A percentile compares a stretch with the other conserved stretches of the same genome.
phyloP scores from a whole-genome alignment of 345 rosid species.

The Reutealis trisperma region DNA sequence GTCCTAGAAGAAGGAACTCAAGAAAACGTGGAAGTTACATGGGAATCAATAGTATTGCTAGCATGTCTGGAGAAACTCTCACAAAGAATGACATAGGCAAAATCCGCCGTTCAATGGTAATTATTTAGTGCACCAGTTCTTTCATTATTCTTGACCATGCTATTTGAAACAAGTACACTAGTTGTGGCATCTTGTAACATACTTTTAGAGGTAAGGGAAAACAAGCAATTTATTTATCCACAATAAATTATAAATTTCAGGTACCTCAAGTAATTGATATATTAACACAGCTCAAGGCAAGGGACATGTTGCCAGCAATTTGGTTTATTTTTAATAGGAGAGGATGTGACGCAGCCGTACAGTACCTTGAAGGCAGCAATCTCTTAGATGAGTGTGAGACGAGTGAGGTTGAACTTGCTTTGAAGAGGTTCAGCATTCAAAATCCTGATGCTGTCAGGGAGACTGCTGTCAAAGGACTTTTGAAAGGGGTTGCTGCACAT shows the following conservation, averaged over 20 bases:
- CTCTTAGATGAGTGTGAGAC: constrained; percentile 83
- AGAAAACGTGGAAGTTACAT: constrained; percentile 50
- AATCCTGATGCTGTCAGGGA: constrained; percentile 96
- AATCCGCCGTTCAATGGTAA: constrained; percentile 83
- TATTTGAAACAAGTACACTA: constrained; percentile 8
- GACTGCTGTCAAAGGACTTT: constrained; percentile 78
- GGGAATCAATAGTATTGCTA: constrained; percentile 30
- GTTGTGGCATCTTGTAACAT: constrained; percentile 7
- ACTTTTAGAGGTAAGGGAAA: neutral
- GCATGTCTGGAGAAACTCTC: constrained; percentile 56
- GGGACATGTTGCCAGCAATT: constrained; percentile 88
- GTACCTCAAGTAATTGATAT: constrained; percentile 86
- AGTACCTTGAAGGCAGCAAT: constrained; percentile 72
- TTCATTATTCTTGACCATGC: neutral
- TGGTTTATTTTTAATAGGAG: constrained; percentile 95
- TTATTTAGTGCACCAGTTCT: constrained; percentile 13
- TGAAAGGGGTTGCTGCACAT: constrained; percentile 87
- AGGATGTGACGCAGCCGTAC: constrained; percentile 95
- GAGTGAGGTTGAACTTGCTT: constrained; percentile 85
- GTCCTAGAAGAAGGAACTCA: constrained; percentile 66
- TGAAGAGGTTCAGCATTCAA: constrained; percentile 71
- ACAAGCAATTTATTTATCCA: constrained; percentile 13
- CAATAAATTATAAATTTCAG: constrained; percentile 44
- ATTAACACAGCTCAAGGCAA: constrained; percentile 65
- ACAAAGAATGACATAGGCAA: constrained; percentile 77